phyloP scores from a whole-genome alignment of 306 rosid genomes.

The Ceratonia siliqua region DNA sequence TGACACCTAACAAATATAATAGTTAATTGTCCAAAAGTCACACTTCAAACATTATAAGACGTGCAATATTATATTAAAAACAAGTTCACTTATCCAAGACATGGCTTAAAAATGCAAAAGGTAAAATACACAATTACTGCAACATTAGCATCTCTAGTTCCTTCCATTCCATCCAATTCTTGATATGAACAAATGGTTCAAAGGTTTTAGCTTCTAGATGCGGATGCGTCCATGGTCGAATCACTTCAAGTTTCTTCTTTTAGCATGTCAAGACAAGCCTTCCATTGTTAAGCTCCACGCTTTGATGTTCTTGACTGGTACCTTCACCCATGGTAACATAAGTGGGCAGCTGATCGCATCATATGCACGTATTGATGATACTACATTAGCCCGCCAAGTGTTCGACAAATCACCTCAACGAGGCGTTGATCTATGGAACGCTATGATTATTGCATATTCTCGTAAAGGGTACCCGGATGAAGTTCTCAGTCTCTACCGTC shows the following conservation, averaged over 20 bases:
- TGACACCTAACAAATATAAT: no score
- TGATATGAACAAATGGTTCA: not conserved
- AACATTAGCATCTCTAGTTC: not conserved
- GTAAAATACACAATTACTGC: no score
- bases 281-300: constrained; percentile 45
- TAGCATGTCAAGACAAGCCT: constrained; percentile 37
- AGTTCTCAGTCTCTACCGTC: constrained; percentile 36
- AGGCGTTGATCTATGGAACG: constrained; percentile 45
- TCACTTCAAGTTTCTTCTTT: constrained; percentile 38
- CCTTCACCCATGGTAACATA: constrained; percentile 21
- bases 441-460: constrained; percentile 47
- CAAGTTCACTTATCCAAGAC: no score
- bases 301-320: constrained; percentile 38
- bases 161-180: not conserved
- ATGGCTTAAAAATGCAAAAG: no score
- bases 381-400: constrained; percentile 37
- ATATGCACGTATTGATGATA: constrained; percentile 29
- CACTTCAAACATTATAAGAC: no score
- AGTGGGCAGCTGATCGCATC: constrained; percentile 35
- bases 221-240: constrained; percentile 36
- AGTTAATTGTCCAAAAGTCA: no score
- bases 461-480: constrained; percentile 33
- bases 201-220: constrained; percentile 28
- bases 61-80: no score
- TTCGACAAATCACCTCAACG: constrained; percentile 42